Evolutionary conservation across 805 yeast species (phyloP).

Genomic region (Kregervanrija fluxuum): DNA sequence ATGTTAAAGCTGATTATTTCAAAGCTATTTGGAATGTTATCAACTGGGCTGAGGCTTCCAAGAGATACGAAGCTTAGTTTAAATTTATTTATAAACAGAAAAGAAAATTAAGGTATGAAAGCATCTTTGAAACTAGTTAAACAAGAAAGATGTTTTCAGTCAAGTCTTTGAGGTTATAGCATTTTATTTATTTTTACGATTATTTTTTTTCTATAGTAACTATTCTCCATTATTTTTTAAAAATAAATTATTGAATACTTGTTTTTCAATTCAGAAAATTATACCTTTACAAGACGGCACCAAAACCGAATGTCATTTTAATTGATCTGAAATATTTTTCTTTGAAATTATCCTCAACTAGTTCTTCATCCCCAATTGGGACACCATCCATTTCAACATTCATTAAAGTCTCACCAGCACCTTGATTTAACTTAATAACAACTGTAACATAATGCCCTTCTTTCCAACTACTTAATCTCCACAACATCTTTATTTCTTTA

Average conservation of each 20-base stretch:
- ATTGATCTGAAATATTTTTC: constrained; percentile 86
- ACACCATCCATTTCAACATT: constrained; percentile 78
- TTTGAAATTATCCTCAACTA: constrained; percentile 77
- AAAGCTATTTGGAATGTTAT: constrained; percentile 91
- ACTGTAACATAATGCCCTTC: constrained; percentile 71
- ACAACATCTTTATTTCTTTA: constrained; percentile 57
- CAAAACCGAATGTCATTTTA: constrained; percentile 90
- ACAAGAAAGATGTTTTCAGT: too few relatives aligned
- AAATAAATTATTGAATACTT: too few relatives aligned
- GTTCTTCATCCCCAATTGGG: constrained; percentile 92
- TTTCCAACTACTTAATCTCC: constrained; percentile 92
- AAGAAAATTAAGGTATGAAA: too few relatives aligned
- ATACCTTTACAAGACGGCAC: constrained; percentile 61
- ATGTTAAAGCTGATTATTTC: constrained; percentile 87
- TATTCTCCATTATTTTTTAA: too few relatives aligned
- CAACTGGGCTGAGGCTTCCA: constrained; percentile 88
- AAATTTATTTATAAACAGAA: background rate
- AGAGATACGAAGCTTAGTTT: constrained; percentile 44
- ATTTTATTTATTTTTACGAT: background rate
- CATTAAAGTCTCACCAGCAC: constrained; percentile 77
- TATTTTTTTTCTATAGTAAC: background rate
- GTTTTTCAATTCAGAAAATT: too few relatives aligned
- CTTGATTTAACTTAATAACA: constrained; percentile 61
- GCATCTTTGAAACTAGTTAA: too few relatives aligned
- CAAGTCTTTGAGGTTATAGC: too few relatives aligned